phyloP scores from a whole-genome alignment of 164 flowering plant species.

The Umbellularia californica region DNA sequence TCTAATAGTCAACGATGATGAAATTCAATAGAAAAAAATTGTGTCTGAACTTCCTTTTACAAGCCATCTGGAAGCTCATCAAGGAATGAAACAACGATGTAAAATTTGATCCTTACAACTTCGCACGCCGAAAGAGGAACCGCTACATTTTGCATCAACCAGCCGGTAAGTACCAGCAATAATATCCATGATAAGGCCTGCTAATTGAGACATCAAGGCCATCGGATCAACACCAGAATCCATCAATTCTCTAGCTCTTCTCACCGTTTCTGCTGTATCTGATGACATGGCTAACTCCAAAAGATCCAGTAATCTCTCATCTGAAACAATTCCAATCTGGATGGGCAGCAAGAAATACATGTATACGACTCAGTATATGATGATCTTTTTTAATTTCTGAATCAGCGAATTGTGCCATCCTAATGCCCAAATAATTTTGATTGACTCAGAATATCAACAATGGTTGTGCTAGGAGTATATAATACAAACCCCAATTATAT shows the following conservation, averaged over 20 bases:
- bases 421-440: not conserved
- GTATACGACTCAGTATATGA: not conserved
- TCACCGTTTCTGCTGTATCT: slow-evolving; percentile 90
- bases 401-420: not conserved
- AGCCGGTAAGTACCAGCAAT: slow-evolving; percentile 80
- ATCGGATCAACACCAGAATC: slow-evolving; percentile 92
- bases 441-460: not conserved
- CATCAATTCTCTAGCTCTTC: slow-evolving; percentile 82
- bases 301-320: slow-evolving; percentile 85
- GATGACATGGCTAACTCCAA: slow-evolving; percentile 95
- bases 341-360: not conserved
- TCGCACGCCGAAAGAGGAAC: slow-evolving; percentile 46
- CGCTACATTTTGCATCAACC: slow-evolving; percentile 37
- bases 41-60: not conserved
- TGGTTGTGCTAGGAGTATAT: not conserved
- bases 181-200: slow-evolving; percentile 93
- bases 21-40: no score
- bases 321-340: slow-evolving; percentile 91
- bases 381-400: not conserved
- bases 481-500: no score
- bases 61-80: not conserved
- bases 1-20: no score
- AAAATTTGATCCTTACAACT: slow-evolving; percentile 50
- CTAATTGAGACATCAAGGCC: slow-evolving; percentile 92
- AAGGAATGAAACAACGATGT: not conserved